phyloP scores from a whole-genome alignment of 1,284 basidiomycete genomes.

The Trichosporon sp. region DNA sequence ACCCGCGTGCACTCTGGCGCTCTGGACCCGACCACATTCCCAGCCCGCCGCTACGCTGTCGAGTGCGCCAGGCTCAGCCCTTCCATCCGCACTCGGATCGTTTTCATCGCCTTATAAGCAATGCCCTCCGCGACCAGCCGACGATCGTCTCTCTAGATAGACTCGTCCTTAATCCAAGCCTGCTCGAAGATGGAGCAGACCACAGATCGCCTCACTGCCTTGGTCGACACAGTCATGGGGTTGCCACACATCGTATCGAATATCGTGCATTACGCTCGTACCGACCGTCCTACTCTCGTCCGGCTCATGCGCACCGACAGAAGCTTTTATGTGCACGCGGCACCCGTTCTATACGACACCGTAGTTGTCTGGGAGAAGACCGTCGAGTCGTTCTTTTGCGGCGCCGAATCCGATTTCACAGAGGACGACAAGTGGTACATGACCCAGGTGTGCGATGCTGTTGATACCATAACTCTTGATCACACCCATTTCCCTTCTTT shows the following conservation, averaged over 20 bases:
- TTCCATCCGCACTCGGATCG: too few relatives aligned
- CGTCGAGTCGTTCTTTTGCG: not conserved
- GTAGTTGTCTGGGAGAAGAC: slow-evolving; percentile 6
- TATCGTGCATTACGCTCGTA: not conserved
- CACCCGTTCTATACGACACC: slow-evolving; percentile 9
- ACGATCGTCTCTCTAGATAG: too few relatives aligned
- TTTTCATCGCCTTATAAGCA: too few relatives aligned
- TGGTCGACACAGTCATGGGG: not conserved
- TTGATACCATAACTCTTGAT: not conserved
- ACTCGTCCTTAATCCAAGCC: too few relatives aligned
- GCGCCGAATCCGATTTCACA: not conserved
- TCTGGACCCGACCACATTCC: too few relatives aligned
- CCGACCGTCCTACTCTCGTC: slow-evolving; percentile 1
- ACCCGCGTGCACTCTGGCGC: too few relatives aligned
- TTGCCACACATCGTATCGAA: not conserved
- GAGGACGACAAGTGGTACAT: not conserved
- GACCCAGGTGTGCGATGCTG: not conserved
- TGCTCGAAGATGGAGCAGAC: not conserved
- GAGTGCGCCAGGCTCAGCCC: too few relatives aligned
- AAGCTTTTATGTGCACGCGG: slow-evolving; percentile 5
- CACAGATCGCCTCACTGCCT: too few relatives aligned
- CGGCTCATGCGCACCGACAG: slow-evolving; percentile 14
- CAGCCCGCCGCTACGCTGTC: too few relatives aligned
- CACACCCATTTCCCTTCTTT: not conserved
- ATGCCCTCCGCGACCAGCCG: too few relatives aligned